Base-by-base conservation (phyloP, 1,284 basidiomycete species). In the Fistulina hepatica region DNA sequence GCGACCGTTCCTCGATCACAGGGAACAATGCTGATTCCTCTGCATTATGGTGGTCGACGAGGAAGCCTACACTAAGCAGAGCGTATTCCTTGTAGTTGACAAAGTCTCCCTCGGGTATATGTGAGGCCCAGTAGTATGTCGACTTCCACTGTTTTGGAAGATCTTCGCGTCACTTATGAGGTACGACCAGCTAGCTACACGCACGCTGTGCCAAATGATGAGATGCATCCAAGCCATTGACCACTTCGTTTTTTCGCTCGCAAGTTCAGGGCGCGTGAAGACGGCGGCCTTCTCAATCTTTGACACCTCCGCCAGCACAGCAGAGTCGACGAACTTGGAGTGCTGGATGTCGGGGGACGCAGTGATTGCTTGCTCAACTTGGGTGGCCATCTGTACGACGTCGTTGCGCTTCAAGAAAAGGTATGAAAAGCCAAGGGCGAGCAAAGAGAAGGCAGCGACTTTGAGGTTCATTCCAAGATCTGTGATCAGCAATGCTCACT, bases 201-300 rank as follows among this genome's bases (percentile, higher is more conserved):
- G 6, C 39, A 48, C 44, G 20, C 41, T 40, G 27, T 48, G 44
- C 47, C 47, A 48, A 23, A 48, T 34, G 25, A 44, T 43, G 16
- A 48, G 39, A 24, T 48, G 47, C 10, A 48, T 45, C 46, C 46
- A 48, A 19, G 46, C 46, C 46, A 48, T 48, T 13, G 46, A 43
- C 46, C 46, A 48, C 19, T 32, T 37, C 21, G 34, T 37, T 34
- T 37, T 43, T 17, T 36, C 46, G 1, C 44, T 43, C 15, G 46
- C 24, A 17, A 41, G 27, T 11, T 33, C 32, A n/a, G 46, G 46
- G 24, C 41, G 28, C 13, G 41, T 37, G n/a, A 27, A 23, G 5
- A 39, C 43, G 24, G 43, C 43, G 19, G 34, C 40, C 15, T 36
- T 37, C 24, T 44, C 33, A 21, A 48, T 48, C 22, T 31, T 41